A percentile compares a stretch with the other conserved stretches of the same genome.
Conservation (phyloP, 192 early-diverging fungal genomes). For the Gonapodya prolifera region DNA sequence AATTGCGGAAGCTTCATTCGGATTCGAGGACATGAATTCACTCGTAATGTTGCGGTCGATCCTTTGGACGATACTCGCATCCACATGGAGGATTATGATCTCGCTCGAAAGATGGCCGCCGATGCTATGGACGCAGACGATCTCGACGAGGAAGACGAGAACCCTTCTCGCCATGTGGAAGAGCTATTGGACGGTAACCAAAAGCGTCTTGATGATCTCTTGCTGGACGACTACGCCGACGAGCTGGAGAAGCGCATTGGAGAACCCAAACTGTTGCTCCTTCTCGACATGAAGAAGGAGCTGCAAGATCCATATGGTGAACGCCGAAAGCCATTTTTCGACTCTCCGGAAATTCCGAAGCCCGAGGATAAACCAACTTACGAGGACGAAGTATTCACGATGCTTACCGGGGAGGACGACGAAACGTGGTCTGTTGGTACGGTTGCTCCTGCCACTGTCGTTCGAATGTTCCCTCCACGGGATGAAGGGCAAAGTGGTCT, state of each 20-base stretch:
- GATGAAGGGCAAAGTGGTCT: constrained; percentile 63
- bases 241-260: constrained; percentile 61
- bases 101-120: constrained; percentile 92
- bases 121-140: constrained; percentile 78
- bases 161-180: constrained; percentile 61
- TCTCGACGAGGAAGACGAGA: constrained; percentile 39
- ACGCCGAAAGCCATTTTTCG: too few relatives aligned
- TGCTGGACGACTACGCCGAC: constrained; percentile 80
- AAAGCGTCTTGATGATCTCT: constrained; percentile 64
- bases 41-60: constrained; percentile 32
- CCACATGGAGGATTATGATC: constrained; percentile 88
- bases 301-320: constrained; percentile 71
- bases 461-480: constrained; percentile 58
- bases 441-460: constrained; percentile 55
- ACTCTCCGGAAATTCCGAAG: too few relatives aligned
- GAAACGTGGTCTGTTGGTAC: constrained; percentile 51
- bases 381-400: constrained; percentile 52
- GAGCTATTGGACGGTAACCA: constrained; percentile 70
- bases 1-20: constrained; percentile 89
- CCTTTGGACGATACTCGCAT: constrained; percentile 88
- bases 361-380: constrained; percentile 43
- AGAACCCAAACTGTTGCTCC: constrained; percentile 65
- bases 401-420: constrained; percentile 74
- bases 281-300: constrained; percentile 80
- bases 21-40: constrained; percentile 45